A percentile compares a stretch with the other conserved stretches of the same genome.
phyloP scores from a whole-genome alignment of 2,329 filamentous ascomycete species.

The Aspergillus calidoustus region DNA sequence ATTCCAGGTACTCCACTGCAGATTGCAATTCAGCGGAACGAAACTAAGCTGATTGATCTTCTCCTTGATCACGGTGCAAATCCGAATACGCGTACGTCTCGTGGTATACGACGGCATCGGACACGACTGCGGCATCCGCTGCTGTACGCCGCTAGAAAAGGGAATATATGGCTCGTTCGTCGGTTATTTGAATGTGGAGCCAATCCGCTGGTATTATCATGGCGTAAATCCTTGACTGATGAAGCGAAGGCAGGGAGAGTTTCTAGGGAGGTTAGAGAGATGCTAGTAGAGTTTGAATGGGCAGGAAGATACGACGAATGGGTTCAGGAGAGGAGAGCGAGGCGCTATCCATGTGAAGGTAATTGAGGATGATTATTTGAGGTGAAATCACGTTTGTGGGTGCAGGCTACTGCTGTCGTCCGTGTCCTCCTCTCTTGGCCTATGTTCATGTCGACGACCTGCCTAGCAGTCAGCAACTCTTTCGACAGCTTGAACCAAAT shows the following conservation, averaged over 20 bases:
- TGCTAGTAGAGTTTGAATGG: neutral
- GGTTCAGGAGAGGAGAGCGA: neutral
- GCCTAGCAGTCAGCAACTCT: too few relatives aligned
- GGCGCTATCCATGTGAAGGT: neutral
- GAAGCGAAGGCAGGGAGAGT: neutral
- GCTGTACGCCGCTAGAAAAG: conserved; percentile 2
- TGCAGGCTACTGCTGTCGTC: too few relatives aligned
- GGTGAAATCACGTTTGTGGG: too few relatives aligned
- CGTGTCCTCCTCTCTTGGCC: too few relatives aligned
- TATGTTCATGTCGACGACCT: too few relatives aligned
- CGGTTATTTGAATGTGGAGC: neutral
- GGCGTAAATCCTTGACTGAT: neutral
- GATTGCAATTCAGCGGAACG: neutral
- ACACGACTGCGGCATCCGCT: neutral
- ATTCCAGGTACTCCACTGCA: neutral
- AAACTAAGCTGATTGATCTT: neutral
- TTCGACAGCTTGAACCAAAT: too few relatives aligned
- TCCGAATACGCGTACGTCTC: neutral
- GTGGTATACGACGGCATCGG: neutral
- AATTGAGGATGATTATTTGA: neutral
- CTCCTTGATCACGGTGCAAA: neutral
- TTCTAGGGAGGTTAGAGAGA: neutral
- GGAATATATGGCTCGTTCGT: neutral
- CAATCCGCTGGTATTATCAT: neutral
- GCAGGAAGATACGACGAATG: neutral